Conservation (phyloP, 768 basidiomycete genomes). For the Xerocomus spinulosus region DNA sequence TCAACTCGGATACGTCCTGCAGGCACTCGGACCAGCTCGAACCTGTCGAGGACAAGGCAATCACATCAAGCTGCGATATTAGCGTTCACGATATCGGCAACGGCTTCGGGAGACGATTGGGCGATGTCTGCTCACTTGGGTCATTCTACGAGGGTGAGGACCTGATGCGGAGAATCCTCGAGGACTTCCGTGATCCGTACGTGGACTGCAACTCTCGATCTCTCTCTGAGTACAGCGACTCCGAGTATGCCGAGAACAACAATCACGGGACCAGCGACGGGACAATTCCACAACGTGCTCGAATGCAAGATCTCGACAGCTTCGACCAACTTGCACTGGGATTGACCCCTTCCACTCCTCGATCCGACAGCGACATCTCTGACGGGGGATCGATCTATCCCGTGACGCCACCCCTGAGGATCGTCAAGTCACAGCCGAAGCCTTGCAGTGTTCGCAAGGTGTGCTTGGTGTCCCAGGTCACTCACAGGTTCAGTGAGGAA, state of each 20-base stretch:
- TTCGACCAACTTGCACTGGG: slow-evolving; percentile 1
- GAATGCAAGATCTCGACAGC: not conserved
- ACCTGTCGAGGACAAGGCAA: not conserved
- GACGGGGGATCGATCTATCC: slow-evolving; percentile 5
- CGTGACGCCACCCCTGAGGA: slow-evolving; percentile 1
- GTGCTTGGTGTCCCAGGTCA: not conserved
- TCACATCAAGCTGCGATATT: not conserved
- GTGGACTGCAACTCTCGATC: slow-evolving; percentile 4
- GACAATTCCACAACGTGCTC: not conserved
- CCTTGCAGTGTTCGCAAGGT: not conserved
- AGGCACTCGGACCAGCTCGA: not conserved
- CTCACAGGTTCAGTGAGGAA: not conserved
- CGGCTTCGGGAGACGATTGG: not conserved
- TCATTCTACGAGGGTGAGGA: not conserved
- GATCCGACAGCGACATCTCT: slow-evolving; percentile 1
- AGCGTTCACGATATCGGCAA: not conserved
- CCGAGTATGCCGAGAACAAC: not conserved
- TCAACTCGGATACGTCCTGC: not conserved
- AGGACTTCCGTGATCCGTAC: slow-evolving; percentile 11
- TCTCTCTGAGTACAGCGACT: slow-evolving; percentile 5
- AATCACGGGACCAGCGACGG: not conserved
- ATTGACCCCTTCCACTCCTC: not conserved
- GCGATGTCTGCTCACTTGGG: not conserved
- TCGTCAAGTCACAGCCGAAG: not conserved
- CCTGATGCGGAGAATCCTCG: slow-evolving; percentile 13